Base-by-base conservation (phyloP, 2,329 filamentous ascomycete species). In the Neocucurbitaria cava region DNA sequence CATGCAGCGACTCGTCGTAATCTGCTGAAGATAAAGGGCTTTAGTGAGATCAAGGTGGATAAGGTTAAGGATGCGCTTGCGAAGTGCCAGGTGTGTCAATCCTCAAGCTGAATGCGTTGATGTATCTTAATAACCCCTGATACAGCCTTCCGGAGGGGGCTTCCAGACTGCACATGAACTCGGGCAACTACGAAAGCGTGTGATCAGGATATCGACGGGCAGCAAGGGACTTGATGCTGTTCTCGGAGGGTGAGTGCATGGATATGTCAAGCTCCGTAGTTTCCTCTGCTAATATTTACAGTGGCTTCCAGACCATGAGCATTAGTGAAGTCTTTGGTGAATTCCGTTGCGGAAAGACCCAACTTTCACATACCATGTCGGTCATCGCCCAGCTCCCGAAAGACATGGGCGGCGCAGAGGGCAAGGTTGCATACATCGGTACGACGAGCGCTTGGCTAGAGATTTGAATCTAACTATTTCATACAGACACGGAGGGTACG, bases 401-500 rank as follows among this genome's bases (percentile, higher is more conserved):
- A 67, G 84, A 87, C 17, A 82, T 87, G 77, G 87, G 87, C 11
- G 87, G 87, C 21, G 87, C 85, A 28, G 85, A 87, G 68, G 87
- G 87, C 35, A 89, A 89, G 65, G 87, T 89, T 45, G 87, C 86
- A 18, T 89, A 88, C 64, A 88, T 90, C 62, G 87, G 82, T 82
- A 63, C 43, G 71, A 46, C 21, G 5, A 7, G 7, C 39, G 31
- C 5, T 28, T 15, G 28, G 10, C 13, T 2, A 11, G 24, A 15
- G 5, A 24, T 1, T 15, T 10, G 2, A 9, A 6, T 38, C 59
- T 68, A 24, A 70, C 50, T 7, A 18, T 18, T 5, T 18, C 1
- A 17, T 17, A 54, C 59, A 73, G 72, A 75, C 38, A 75, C 72
- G 1, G 71, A 75, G 58, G 72, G 72, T 8, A 75, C 87, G 0